Evolutionary conservation across 345 rosid species (phyloP).

Genomic region (Acer negundo): DNA sequence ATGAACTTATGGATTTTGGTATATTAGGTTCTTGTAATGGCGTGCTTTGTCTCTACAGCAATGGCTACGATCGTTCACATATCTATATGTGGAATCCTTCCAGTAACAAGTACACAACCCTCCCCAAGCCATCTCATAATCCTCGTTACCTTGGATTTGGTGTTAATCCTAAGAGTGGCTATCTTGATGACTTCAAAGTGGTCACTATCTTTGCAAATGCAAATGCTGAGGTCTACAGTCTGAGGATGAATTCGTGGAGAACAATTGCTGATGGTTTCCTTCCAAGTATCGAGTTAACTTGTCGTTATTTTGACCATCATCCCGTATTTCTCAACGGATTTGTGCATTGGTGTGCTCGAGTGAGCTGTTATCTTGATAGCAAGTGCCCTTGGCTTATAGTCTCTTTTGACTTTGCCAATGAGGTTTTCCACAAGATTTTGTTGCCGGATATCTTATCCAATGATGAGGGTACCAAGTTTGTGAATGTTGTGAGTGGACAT

Average conservation of each 20-base stretch:
- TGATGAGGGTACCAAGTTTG: slow-evolving; percentile 15
- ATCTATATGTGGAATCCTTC: slow-evolving; percentile 25
- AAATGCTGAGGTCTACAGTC: slow-evolving; percentile 20
- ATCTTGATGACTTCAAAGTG: slow-evolving; percentile 22
- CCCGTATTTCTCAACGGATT: slow-evolving; percentile 7
- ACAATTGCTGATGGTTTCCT: slow-evolving; percentile 11
- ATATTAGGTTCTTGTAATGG: slow-evolving; percentile 16
- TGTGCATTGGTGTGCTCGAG: slow-evolving; percentile 20
- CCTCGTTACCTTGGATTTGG: slow-evolving; percentile 26
- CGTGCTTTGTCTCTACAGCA: slow-evolving; percentile 21
- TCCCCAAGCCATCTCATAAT: slow-evolving; percentile 9
- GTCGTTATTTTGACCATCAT: neutral
- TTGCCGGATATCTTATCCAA: slow-evolving; percentile 8
- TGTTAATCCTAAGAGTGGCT: slow-evolving; percentile 3
- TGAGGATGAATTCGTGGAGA: slow-evolving; percentile 17
- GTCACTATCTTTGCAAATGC: slow-evolving; percentile 16
- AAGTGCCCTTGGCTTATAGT: slow-evolving; percentile 22
- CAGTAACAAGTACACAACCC: slow-evolving; percentile 9
- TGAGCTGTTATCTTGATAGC: slow-evolving; percentile 16
- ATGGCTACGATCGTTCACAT: slow-evolving; percentile 8
- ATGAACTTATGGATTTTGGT: slow-evolving; percentile 8
- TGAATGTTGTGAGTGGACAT: slow-evolving; percentile 17
- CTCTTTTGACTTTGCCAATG: slow-evolving; percentile 17
- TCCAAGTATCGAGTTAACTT: slow-evolving; percentile 9
- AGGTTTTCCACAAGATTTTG: slow-evolving; percentile 9